These are phyloP conservation scores for Myriangium duriaei DNA, from an alignment of 2,329 filamentous ascomycete species.

Conservation along the genomic window DNA sequence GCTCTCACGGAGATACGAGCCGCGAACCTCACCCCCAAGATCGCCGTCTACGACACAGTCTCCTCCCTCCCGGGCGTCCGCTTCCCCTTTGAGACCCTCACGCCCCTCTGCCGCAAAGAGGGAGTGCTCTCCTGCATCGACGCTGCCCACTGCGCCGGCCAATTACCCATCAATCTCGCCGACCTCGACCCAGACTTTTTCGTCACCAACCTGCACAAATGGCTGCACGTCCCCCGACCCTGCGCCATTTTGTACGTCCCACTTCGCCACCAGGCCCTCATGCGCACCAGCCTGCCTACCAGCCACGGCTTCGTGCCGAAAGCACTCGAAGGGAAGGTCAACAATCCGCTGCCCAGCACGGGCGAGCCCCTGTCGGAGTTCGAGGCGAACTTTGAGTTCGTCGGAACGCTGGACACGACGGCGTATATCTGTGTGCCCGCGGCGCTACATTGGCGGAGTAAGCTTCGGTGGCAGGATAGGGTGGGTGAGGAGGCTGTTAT, in stretches of 20 bases:
- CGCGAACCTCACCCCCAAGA: slow-evolving; percentile 49
- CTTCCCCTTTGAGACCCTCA: slow-evolving; percentile 63
- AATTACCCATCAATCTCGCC: slow-evolving; percentile 50
- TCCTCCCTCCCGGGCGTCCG: slow-evolving; percentile 65
- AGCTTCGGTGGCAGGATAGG: slow-evolving; percentile 25
- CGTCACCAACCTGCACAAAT: slow-evolving; percentile 83
- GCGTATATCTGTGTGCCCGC: slow-evolving; percentile 61
- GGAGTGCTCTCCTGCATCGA: slow-evolving; percentile 66
- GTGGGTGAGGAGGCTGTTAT: slow-evolving; percentile 57
- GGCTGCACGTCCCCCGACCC: slow-evolving; percentile 69
- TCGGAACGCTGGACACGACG: slow-evolving; percentile 45
- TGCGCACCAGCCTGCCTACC: slow-evolving; percentile 65
- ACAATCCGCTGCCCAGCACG: slow-evolving; percentile 29
- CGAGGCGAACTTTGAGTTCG: slow-evolving; percentile 9
- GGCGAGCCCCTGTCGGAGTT: slow-evolving; percentile 44
- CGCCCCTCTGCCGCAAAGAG: slow-evolving; percentile 50
- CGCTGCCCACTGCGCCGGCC: slow-evolving; percentile 73
- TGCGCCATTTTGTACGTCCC: slow-evolving; percentile 76
- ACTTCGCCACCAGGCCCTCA: slow-evolving; percentile 57
- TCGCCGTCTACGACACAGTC: slow-evolving; percentile 74
- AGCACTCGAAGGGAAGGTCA: slow-evolving; percentile 13
- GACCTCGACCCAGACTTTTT: slow-evolving; percentile 72
- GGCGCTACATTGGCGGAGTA: slow-evolving; percentile 56
- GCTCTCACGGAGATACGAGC: slow-evolving; percentile 42
- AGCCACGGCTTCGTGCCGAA: slow-evolving; percentile 55